Base-by-base conservation (phyloP, 225 moss, liverwort and hornwort genomes). In the Thuidium tamariscinum region DNA sequence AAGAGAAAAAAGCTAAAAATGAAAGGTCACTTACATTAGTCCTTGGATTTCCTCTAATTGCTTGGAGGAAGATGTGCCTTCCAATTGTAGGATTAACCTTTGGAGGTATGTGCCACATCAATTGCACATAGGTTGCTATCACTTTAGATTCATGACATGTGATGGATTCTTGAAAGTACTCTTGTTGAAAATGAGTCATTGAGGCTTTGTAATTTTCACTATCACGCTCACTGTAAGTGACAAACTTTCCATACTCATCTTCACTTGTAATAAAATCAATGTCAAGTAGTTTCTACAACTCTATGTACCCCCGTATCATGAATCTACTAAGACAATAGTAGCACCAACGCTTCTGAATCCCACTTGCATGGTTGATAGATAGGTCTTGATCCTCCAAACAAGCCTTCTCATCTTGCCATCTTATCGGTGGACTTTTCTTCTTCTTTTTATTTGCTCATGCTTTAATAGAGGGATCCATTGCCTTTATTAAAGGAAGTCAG, bases 241-340 rank as follows among this genome's bases (percentile, higher is more conserved):
- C 14, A 0, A 69, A 39, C 4, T 69, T 69, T 0, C 8, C 2
- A 1, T 39, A 41, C 25, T 69, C 1, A 1, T 41, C 25, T 39
- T 25, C 5, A 25, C 2, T 1, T 0, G 2, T 25, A 14, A 0
- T 69, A 1, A 69, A 69, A 69, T 69, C 25, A 14, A 69, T 69
- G 8, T 69, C 5, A 0, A 41, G 25, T 22, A 69, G 15, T 41
- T 41, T 69, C 8, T 0, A 41, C 25, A 69, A 69, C 41, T 69
- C 2, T 0, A 0, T 7, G 8, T 69, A 39, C 4, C 4, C 0
- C 0, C 1, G 0, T 8, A 25, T 69, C 14, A 69, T 69, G 8
- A 69, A 69, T 4, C 23, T 68, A 13, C 4, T 68, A 13, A 39
- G 68, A 68, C 2, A 39, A 2, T 68, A 68, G 39, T 68, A 68